Evolutionary conservation across 108 stramenopile genomes (phyloP), one percentile per base, ranked within the genome.

Genomic region (Cylindrotheca closterium): DNA sequence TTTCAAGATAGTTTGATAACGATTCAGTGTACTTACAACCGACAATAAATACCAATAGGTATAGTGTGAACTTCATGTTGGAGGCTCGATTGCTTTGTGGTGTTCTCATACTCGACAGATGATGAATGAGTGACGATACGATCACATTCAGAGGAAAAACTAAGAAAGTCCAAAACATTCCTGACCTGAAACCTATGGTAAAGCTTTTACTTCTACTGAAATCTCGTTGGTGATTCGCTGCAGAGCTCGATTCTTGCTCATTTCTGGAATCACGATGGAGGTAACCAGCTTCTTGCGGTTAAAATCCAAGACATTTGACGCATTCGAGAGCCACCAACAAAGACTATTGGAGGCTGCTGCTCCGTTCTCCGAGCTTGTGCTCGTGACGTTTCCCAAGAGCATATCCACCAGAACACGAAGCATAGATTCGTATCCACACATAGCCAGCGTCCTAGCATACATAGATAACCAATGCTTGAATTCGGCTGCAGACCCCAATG

Each of bases 211-310:
- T 63, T 94, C 92, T 49, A 84, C 70, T 2, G 84, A 58, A 37
- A 94, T 65, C 73, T 94, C 92, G 58, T 89, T 88, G 7, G 92
- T 89, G 25, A 94, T 49, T 23, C 92, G 74, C 58, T 94, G 92
- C 32, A 94, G 61, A 18, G 65, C 55, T 25, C 89, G 78, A 56
- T 89, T 94, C 60, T 89, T 89, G 60, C 81, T 81, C 82, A 89
- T 88, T 74, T 94, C 87, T 0, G 85, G 87, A 55, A 94, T 71
- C 26, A 94, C 68, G 18, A 67, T 25, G 17, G 63, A 70, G 37
- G 60, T 64, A 27, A 93, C 66, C 21, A 88, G 55, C 62, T 71
- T 60, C 54, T 60, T 83, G 45, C 76, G 71, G 47, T 88, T 76
- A 30, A 86, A 67, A 15, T 51, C 58, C 30, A 88, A 74, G 24